phyloP scores from a whole-genome alignment of 1,139 yeast species.

The Pichia sp. region DNA sequence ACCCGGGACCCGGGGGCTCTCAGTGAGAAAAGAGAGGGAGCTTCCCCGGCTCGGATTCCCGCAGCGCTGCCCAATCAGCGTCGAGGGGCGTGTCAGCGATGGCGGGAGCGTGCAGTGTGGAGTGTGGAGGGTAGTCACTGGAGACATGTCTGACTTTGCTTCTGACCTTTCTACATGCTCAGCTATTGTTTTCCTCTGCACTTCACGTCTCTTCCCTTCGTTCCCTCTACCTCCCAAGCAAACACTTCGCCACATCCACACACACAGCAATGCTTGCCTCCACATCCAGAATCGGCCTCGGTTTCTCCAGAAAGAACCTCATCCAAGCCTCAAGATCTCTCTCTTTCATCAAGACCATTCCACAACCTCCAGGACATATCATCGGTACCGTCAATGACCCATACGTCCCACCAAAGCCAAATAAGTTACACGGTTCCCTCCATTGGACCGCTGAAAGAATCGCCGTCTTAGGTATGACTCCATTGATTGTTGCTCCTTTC shows the following conservation, averaged over 20 bases:
- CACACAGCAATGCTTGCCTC: conserved; percentile 13
- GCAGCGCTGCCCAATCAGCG: conserved; percentile 3
- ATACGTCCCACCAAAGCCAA: conserved; percentile 55
- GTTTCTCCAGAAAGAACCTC: conserved; percentile 17
- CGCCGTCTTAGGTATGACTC: conserved; percentile 59
- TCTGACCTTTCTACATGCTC: too few relatives aligned
- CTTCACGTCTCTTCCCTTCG: too few relatives aligned
- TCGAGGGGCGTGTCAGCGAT: conserved; percentile 4
- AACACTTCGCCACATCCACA: too few relatives aligned
- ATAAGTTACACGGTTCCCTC: conserved; percentile 59
- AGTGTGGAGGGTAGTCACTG: too few relatives aligned
- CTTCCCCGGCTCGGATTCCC: not conserved
- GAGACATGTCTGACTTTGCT: too few relatives aligned
- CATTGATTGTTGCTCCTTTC: conserved; percentile 65
- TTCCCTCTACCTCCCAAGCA: too few relatives aligned
- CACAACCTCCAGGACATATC: conserved; percentile 72
- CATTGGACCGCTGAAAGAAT: conserved; percentile 75
- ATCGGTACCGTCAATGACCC: conserved; percentile 81
- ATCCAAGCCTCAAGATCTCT: conserved; percentile 12
- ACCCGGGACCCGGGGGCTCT: too few relatives aligned
- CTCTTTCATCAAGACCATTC: conserved; percentile 51
- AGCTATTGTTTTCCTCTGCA: too few relatives aligned
- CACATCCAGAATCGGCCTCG: conserved; percentile 25
- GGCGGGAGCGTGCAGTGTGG: not conserved
- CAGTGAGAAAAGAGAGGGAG: too few relatives aligned